These are phyloP conservation scores for Huiozyma naganishii DNA, from an alignment of 805 yeast genomes.

Conservation along the genomic window DNA sequence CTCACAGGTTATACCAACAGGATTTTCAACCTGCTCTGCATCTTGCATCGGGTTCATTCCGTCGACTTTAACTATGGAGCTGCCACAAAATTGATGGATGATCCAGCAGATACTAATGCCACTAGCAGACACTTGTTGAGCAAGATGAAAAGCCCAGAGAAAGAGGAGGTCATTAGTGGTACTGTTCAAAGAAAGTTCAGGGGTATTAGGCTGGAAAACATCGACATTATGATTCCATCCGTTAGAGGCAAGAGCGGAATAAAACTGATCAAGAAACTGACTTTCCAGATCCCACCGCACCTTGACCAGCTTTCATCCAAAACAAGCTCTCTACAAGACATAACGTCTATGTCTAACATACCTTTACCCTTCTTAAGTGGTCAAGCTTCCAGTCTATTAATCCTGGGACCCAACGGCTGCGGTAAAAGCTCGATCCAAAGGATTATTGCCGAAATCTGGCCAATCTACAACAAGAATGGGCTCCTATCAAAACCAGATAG, in stretches of 20 bases:
- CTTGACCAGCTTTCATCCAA: constrained; percentile 18
- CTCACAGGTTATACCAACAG: constrained; percentile 85
- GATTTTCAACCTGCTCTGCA: constrained; percentile 64
- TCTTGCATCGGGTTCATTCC: constrained; percentile 75
- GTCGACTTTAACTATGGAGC: constrained; percentile 31
- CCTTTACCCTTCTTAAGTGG: constrained; percentile 22
- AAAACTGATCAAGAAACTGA: constrained; percentile 50
- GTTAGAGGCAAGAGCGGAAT: constrained; percentile 47
- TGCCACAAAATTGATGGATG: not conserved
- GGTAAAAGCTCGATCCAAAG: constrained; percentile 86
- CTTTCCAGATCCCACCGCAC: constrained; percentile 39
- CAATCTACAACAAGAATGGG: constrained; percentile 60
- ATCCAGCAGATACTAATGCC: not conserved
- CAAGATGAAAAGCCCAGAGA: not conserved
- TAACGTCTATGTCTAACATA: constrained; percentile 11
- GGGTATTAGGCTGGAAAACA: constrained; percentile 75
- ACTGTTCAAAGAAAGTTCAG: constrained; percentile 66
- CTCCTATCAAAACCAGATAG: constrained; percentile 67
- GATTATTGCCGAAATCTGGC: constrained; percentile 84
- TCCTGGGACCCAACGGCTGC: constrained; percentile 79
- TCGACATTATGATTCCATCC: constrained; percentile 74
- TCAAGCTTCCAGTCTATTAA: constrained; percentile 55
- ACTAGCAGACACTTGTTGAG: not conserved
- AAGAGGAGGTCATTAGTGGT: constrained; percentile 52
- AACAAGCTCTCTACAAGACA: constrained; percentile 30